Evolutionary conservation across 495 filamentous ascomycete genomes (phyloP), one percentile per base, ranked within the genome.

Genomic region (Bryoglossum gracile): DNA sequence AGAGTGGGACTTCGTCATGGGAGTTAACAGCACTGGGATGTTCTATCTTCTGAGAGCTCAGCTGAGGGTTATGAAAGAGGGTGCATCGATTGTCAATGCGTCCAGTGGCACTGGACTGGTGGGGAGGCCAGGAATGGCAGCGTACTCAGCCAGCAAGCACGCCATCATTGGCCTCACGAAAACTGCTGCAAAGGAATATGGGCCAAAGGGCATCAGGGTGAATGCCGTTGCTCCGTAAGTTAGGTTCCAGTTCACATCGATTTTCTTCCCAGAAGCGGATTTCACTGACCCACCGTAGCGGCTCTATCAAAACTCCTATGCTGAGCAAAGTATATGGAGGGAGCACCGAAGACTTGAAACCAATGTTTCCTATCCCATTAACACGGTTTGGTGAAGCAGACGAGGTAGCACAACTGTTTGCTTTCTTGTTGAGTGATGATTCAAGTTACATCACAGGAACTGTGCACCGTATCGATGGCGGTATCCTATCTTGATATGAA

Each of bases 41-140:
- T 74, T 79, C 68, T 71, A 73, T 54, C 79, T 75, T 54, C 26
- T 80, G 43, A 65, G 73, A 23, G 74, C 73, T 17, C 61, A 80
- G 57, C 55, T 81, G 38, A 61, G 56, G 44, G 64, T 64, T 16
- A 72, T 76, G n/a, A 60, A 56, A 52, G 40, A 46, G 4, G 62
- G 67, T 9, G 65, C 63, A 36, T 28, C 43, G 17, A 26, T 55
- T 32, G 60, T 56, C 17, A 60, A 60, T 36, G 50, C 59, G 8
- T 16, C 45, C 11, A 38, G 33, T 40, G 3, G 25, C 2, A 21
- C 33, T 10, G 45, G 45, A 4, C 17, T 43, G 4, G 17, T 13
- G n/a, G 30, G 67, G 61, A 0, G 69, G 66, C 24, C 51, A 10
- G 19, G 23, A 19, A 34, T 34, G 9, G 26, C 58, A 9, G 50